Evolutionary conservation across 192 early-diverging fungal genomes (phyloP), one percentile per base, ranked within the genome.

Genomic region (Pecoramyces ruminantium): DNA sequence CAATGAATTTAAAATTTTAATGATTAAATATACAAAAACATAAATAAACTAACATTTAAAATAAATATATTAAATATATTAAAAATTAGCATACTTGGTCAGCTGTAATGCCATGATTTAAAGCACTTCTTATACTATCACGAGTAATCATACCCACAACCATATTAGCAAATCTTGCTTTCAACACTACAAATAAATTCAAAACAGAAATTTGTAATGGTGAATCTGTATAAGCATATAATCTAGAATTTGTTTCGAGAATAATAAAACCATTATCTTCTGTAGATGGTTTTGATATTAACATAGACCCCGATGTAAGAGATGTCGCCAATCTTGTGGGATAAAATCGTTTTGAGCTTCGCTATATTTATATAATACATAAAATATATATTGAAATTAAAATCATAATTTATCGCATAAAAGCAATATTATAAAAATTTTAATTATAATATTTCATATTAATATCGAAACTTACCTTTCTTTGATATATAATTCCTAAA

Each of bases 191-290:
- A 87, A 99, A 99, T 67, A 98, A 85, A 77, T 93, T 94, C 34
- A 99, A 83, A 25, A 98, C 94, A 1, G 96, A 93, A 77, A 99
- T 98, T 81, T 99, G 96, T 34, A 99, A 83, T 30, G 95, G 93
- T 38, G 96, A 97, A 77, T 93, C 92, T 58, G 96, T 98, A 84
- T 97, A 99, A 0, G 97, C 96, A 83, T 99, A 99, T 16, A 99
- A 81, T 18, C 93, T 88, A 82, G 94, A 97, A 85, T 99, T 99
- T 2, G 97, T 99, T 82, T 99, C 97, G 18, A 99, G 81, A 28
- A 99, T 91, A 81, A 99, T 93, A 84, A 92, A 99, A 29, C 96
- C 96, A 29, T 89, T 86, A 17, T 84, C 83, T 78, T 84, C 86
- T 0, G 83, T 40, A 13, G 86, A 79, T n/a, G 86, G 81, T 0